phyloP scores from a whole-genome alignment of 2,329 filamentous ascomycete genomes.

The Exophiala spinifera region DNA sequence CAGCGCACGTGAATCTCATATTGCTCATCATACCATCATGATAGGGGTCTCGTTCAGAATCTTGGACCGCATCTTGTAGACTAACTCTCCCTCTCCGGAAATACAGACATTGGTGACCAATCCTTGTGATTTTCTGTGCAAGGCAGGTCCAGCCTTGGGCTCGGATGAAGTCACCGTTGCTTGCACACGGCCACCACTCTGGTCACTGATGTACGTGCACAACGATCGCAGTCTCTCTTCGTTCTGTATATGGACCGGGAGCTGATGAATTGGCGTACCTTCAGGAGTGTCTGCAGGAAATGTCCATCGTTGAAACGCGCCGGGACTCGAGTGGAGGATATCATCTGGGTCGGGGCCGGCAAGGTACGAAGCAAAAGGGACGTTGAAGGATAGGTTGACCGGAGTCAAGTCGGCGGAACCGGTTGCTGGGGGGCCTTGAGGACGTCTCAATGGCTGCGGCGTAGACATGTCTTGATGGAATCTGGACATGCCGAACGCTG shows the following conservation, averaged over 20 bases:
- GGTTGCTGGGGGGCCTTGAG: constrained; percentile 48
- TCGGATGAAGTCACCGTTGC: constrained; percentile 80
- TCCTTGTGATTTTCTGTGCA: constrained; percentile 51
- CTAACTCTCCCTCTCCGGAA: constrained; percentile 79
- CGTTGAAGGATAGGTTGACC: constrained; percentile 94
- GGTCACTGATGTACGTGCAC: constrained; percentile 76
- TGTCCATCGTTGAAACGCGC: constrained; percentile 87
- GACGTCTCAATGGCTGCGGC: constrained; percentile 55
- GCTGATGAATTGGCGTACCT: constrained; percentile 76
- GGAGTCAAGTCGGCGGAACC: constrained; percentile 67
- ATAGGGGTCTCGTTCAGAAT: constrained; percentile 91
- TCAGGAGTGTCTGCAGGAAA: constrained; percentile 85
- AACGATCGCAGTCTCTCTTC: constrained; percentile 73
- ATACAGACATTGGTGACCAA: constrained; percentile 85
- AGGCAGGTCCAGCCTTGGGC: constrained; percentile 61
- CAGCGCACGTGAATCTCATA: constrained; percentile 11
- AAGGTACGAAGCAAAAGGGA: constrained; percentile 90
- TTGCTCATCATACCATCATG: constrained; percentile 66
- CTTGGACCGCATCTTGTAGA: constrained; percentile 83
- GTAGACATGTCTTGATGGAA: constrained; percentile 55
- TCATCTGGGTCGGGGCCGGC: constrained; percentile 91
- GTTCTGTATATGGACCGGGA: constrained; percentile 89
- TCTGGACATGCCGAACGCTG: constrained; percentile 61
- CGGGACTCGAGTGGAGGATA: constrained; percentile 85
- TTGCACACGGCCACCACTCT: constrained; percentile 67